Evolutionary conservation across 805 yeast species (phyloP), one percentile per base, ranked within the genome.

Genomic region (Candida insectalens): DNA sequence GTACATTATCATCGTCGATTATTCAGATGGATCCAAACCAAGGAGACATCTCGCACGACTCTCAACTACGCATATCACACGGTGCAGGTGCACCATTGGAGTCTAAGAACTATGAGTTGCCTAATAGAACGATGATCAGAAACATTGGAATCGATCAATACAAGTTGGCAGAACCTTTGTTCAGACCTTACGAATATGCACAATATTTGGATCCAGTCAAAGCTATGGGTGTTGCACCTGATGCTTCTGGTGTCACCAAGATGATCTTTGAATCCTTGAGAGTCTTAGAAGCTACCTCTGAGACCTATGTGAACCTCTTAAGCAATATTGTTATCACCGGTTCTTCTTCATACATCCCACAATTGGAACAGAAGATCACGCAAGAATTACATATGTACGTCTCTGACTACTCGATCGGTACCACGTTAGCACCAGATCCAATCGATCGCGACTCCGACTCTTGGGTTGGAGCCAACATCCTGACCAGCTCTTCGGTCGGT

Each of bases 381-480:
- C 62, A 66, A 39, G 84, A 78, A 43, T 52, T 79, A 41, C 57
- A 68, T 32, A 64, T 68, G 38, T 58, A 65, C 40, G 69, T 76
- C 46, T 79, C 81, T 5, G 67, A 65, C 53, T 67, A 54, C 50
- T 57, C 51, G 34, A 59, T 60, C 40, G 54, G 60, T 36, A 61
- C 67, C 15, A 62, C 56, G 22, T 45, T 56, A 29, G 59, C 67
- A 23, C 63, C 61, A 9, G 63, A 57, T 35, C 44, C 61, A 5
- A 51, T 57, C 46, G 85, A 79, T 39, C 65, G 77, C 40, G 71
- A 65, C 41, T 70, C 64, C 42, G 72, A 78, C 32, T 63, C 70
- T 17, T 78, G 87, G 87, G 57, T 77, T 20, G 87, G 87, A n/a
- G 84, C 85, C 1, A 70, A 77, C 36, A 75, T 76, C 41, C 63